A percentile compares a stretch with the other conserved stretches of the same genome.
Conservation (phyloP, 306 rosid species). For the Styphnolobium japonicum region DNA sequence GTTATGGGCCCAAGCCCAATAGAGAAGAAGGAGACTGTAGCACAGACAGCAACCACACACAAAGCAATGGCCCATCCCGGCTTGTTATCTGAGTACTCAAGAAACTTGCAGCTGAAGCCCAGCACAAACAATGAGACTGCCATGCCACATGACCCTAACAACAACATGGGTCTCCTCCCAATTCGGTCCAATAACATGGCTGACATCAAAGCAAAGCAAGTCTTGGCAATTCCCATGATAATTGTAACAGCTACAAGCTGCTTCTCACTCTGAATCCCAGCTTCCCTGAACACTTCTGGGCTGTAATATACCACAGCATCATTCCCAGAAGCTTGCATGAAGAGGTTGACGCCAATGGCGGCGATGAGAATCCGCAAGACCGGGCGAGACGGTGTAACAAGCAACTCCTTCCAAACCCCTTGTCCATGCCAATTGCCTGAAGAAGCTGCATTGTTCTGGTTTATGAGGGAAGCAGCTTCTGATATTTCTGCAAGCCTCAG, state of each 20-base stretch:
- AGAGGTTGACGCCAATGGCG: slow-evolving; percentile 76
- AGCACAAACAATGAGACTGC: slow-evolving; percentile 45
- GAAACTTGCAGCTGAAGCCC: slow-evolving; percentile 64
- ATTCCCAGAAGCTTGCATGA: slow-evolving; percentile 95
- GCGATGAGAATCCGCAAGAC: slow-evolving; percentile 55
- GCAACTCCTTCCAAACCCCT: slow-evolving; percentile 73
- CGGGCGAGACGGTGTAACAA: slow-evolving; percentile 53
- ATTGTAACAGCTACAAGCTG: slow-evolving; percentile 63
- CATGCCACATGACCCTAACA: slow-evolving; percentile 68
- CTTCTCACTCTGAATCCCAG: slow-evolving; percentile 55
- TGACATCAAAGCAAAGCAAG: slow-evolving; percentile 55
- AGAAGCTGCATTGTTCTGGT: not conserved
- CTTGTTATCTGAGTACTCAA: slow-evolving; percentile 30
- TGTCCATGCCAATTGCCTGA: slow-evolving; percentile 13
- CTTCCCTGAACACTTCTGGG: slow-evolving; percentile 70
- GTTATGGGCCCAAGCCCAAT: slow-evolving; percentile 91
- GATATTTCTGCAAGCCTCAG: slow-evolving; percentile 52
- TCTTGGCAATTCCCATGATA: slow-evolving; percentile 66
- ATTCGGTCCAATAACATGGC: slow-evolving; percentile 58
- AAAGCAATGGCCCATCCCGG: slow-evolving; percentile 52
- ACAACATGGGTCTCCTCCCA: slow-evolving; percentile 75
- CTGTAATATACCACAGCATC: slow-evolving; percentile 86
- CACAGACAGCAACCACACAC: slow-evolving; percentile 57
- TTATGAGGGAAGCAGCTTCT: slow-evolving; percentile 31
- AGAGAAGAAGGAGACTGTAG: slow-evolving; percentile 68